Evolutionary conservation across 768 basidiomycete species (phyloP).

Genomic region (Boletus patriciae): DNA sequence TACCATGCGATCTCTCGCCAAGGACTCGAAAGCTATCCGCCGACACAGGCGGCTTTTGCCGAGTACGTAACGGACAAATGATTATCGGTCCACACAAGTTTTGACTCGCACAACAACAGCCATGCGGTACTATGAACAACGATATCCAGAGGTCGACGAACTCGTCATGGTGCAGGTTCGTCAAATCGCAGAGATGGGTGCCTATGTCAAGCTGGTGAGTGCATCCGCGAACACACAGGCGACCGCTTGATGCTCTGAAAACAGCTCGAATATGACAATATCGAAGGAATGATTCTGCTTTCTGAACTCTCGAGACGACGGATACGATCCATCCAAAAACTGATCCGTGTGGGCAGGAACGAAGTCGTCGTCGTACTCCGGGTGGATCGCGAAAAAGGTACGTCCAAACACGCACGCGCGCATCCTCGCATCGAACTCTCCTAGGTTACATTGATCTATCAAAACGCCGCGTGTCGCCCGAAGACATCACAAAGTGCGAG

Average conservation of each 20-base stretch:
- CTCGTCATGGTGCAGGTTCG: constrained; percentile 99
- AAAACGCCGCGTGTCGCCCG: constrained; percentile 95
- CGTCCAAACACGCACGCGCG: constrained; percentile 13
- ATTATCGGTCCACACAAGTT: neutral
- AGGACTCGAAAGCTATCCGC: no score
- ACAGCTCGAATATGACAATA: constrained; percentile 99
- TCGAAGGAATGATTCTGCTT: constrained; percentile 99
- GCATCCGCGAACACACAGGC: neutral
- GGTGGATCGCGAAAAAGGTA: constrained; percentile 99
- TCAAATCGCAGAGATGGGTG: constrained; percentile 99
- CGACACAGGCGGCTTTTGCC: no score
- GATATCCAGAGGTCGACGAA: constrained; percentile 95
- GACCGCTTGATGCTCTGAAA: neutral
- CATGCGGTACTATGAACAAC: constrained; percentile 93
- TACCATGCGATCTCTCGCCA: no score
- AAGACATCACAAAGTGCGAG: constrained; percentile 98
- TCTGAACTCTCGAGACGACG: constrained; percentile 96
- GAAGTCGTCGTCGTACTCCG: constrained; percentile 97
- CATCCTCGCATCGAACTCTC: neutral
- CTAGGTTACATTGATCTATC: constrained; percentile 98
- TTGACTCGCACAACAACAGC: neutral
- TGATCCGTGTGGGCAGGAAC: constrained; percentile 96
- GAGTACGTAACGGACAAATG: constrained; percentile 11
- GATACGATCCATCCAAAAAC: constrained; percentile 95
- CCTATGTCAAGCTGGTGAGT: constrained; percentile 94